Conservation (phyloP, 176 grass and related monocot genomes). For the Raddia guianensis region DNA sequence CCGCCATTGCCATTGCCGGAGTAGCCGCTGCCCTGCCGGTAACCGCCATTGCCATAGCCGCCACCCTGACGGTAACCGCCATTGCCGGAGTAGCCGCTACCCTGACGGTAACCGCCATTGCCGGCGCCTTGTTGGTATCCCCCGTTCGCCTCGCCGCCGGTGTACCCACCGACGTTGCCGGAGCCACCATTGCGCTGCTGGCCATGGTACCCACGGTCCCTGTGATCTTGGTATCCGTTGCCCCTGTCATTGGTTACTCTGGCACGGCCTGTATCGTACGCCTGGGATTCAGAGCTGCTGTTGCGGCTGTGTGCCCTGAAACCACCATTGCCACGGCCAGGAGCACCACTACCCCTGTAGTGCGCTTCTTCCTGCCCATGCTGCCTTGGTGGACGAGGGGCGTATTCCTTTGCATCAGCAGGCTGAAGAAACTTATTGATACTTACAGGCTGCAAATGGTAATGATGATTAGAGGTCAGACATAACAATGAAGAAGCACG, state of each 20-base stretch:
- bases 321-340: not conserved
- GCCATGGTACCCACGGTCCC: no score
- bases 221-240: not conserved
- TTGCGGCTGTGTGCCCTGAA: slow-evolving; percentile 8
- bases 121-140: not conserved
- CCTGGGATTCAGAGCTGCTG: slow-evolving; percentile 7
- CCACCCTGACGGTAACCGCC: not conserved
- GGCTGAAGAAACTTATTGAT: slow-evolving; percentile 25
- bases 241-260: not conserved
- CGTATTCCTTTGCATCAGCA: not conserved
- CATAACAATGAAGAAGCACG: not conserved
- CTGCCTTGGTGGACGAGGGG: not conserved
- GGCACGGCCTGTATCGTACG: not conserved
- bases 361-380: not conserved
- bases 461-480: slow-evolving; percentile 7
- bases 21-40: not conserved
- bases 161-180: no score
- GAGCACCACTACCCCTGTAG: not conserved
- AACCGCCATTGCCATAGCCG: not conserved
- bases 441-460: slow-evolving; percentile 25
- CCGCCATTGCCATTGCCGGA: not conserved
- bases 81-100: not conserved
- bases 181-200: no score
- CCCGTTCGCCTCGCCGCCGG: no score
- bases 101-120: not conserved